Evolutionary conservation across 2,329 filamentous ascomycete species (phyloP).

Genomic region (Fusarium globosum): DNA sequence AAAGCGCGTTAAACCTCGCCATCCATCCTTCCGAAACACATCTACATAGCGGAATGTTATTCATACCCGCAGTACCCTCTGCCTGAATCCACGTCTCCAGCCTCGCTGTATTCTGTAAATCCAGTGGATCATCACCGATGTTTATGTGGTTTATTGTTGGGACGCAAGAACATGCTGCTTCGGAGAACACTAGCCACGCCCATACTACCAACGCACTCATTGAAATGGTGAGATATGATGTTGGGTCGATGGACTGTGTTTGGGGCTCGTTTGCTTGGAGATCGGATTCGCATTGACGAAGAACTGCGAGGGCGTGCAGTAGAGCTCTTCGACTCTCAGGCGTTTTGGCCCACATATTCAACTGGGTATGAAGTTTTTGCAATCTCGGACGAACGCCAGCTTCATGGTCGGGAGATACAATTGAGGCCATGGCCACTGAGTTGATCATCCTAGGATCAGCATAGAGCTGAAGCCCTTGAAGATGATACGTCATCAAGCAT

Average conservation of each 20-base stretch:
- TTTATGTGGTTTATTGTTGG: slow-evolving; percentile 41
- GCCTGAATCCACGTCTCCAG: slow-evolving; percentile 47
- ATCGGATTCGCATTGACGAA: slow-evolving; percentile 44
- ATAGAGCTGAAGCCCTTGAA: slow-evolving; percentile 52
- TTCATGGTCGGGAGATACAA: slow-evolving; percentile 6
- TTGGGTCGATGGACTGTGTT: slow-evolving; percentile 45
- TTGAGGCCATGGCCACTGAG: slow-evolving; percentile 39
- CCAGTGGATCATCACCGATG: slow-evolving; percentile 30
- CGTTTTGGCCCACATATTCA: slow-evolving; percentile 48
- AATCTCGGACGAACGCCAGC: slow-evolving; percentile 31
- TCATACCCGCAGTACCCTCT: slow-evolving; percentile 40
- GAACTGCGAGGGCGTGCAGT: slow-evolving; percentile 49
- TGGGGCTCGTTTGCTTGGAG: slow-evolving; percentile 29
- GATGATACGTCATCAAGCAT: slow-evolving; percentile 51
- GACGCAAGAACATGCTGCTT: slow-evolving; percentile 44
- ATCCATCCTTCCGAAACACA: slow-evolving; percentile 46
- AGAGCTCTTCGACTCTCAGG: slow-evolving; percentile 48
- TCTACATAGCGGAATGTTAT: slow-evolving; percentile 47
- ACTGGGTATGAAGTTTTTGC: slow-evolving; percentile 34
- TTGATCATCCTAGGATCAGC: slow-evolving; percentile 49
- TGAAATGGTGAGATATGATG: slow-evolving; percentile 49
- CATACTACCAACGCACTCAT: slow-evolving; percentile 50
- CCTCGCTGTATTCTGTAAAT: slow-evolving; percentile 41
- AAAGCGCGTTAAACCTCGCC: slow-evolving; percentile 36
- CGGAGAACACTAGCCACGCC: slow-evolving; percentile 49